phyloP scores from a whole-genome alignment of 2,329 filamentous ascomycete species.

The Plectosphaerella cucumerina region DNA sequence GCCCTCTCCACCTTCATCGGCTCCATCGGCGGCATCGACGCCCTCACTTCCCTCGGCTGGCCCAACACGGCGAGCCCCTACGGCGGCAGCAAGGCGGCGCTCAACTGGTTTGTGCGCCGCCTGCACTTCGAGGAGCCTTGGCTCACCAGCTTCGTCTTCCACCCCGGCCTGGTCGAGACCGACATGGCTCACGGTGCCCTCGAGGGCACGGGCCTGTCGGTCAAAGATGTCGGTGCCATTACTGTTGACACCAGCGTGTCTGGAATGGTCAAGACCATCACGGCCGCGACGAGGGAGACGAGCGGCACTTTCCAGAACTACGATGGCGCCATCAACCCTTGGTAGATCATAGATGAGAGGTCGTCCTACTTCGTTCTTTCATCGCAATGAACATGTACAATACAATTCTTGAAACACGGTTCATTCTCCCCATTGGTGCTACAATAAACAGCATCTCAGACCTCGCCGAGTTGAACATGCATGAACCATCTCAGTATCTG shows the following conservation, averaged over 20 bases:
- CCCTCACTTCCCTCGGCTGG: conserved; percentile 7
- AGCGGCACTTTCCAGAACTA: conserved; percentile 11
- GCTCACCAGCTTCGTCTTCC: conserved; percentile 24
- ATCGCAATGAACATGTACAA: no score
- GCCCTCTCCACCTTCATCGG: conserved; percentile 19
- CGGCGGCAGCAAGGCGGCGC: conserved; percentile 35
- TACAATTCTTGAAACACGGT: no score
- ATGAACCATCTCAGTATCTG: no score
- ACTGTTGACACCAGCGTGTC: conserved; percentile 12
- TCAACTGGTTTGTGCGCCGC: conserved; percentile 24
- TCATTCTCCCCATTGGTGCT: no score
- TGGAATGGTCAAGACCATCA: conserved; percentile 3
- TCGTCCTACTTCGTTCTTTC: no score
- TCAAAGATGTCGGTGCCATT: conserved; percentile 8
- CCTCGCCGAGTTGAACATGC: no score
- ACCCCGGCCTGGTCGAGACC: conserved; percentile 21
- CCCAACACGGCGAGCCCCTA: conserved; percentile 28
- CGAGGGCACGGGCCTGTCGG: not conserved
- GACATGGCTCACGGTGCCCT: not conserved
- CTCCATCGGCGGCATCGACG: conserved; percentile 15
- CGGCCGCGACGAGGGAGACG: conserved; percentile 4
- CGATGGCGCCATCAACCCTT: conserved; percentile 8
- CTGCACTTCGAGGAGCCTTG: conserved; percentile 26
- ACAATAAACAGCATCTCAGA: no score
- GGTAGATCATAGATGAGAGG: no score